Evolutionary conservation across 352 stramenopile genomes (phyloP).

Genomic region (Pythium sp.): DNA sequence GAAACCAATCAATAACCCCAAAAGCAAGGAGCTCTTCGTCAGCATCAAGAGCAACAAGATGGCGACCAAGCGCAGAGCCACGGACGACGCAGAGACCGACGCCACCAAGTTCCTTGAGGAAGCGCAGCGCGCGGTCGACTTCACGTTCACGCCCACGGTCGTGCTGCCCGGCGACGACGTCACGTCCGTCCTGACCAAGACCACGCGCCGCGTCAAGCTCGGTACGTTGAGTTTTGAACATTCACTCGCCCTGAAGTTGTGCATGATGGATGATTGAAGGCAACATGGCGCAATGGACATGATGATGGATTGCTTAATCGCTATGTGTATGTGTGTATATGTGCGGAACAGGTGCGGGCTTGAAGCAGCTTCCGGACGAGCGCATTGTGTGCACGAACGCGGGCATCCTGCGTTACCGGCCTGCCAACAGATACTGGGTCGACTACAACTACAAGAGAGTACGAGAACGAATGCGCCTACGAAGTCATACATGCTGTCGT

Average conservation of each 20-base stretch:
- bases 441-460: conserved; percentile 88
- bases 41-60: conserved; percentile 12
- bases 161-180: conserved; percentile 82
- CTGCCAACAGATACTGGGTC: conserved; percentile 88
- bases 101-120: conserved; percentile 63
- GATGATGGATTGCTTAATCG: background rate
- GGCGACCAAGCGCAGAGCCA: conserved; percentile 43
- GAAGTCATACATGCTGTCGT: background rate
- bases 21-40: background rate
- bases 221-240: conserved; percentile 25
- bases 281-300: background rate
- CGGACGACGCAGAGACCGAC: conserved; percentile 26
- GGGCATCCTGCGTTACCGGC: conserved; percentile 81
- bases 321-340: background rate
- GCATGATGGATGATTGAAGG: background rate
- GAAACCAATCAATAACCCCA: conserved; percentile 17
- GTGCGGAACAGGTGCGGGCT: conserved; percentile 39
- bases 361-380: conserved; percentile 54
- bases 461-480: conserved; percentile 19
- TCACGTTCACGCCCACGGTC: conserved; percentile 66
- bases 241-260: background rate
- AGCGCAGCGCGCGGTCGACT: conserved; percentile 74
- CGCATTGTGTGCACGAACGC: conserved; percentile 78
- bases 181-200: conserved; percentile 72
- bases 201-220: conserved; percentile 62